A percentile compares a stretch with the other conserved stretches of the same genome.
Conservation (phyloP, 1,284 basidiomycete species). For the Cystobasidium pallidum region DNA sequence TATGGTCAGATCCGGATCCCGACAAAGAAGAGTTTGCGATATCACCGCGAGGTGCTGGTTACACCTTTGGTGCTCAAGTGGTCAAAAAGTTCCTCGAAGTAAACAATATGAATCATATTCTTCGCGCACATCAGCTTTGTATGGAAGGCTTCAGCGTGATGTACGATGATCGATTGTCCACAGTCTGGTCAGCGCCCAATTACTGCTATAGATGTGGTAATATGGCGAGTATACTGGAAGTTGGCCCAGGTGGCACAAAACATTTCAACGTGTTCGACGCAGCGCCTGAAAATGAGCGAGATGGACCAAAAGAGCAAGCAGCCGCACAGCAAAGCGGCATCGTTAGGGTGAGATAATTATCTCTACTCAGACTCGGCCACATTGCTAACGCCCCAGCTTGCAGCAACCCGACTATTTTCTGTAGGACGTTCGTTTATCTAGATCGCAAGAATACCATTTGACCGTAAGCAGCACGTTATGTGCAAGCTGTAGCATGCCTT, state of each 20-base stretch:
- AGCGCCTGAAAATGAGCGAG: constrained; percentile 89
- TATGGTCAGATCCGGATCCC: constrained; percentile 99
- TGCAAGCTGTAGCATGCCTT: constrained; percentile 14
- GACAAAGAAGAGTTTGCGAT: constrained; percentile 99
- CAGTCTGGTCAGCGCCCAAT: constrained; percentile 98
- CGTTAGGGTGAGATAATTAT: constrained; percentile 8
- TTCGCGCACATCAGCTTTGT: constrained; percentile 97
- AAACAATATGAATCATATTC: constrained; percentile 95
- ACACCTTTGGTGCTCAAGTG: constrained; percentile 97
- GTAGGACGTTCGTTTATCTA: not conserved
- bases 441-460: not conserved
- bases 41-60: constrained; percentile 95
- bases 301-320: constrained; percentile 48
- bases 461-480: not conserved
- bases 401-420: constrained; percentile 36
- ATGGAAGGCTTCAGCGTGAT: constrained; percentile 98
- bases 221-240: constrained; percentile 92
- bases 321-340: constrained; percentile 27
- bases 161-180: constrained; percentile 92
- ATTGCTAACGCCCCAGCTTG: not conserved
- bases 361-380: not conserved
- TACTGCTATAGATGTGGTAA: constrained; percentile 99
- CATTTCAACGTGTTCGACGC: constrained; percentile 99
- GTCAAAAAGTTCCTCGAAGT: constrained; percentile 96
- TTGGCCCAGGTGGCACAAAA: constrained; percentile 83